A percentile compares a stretch with the other conserved stretches of the same genome.
Evolutionary conservation across 1,284 basidiomycete genomes (phyloP).

Genomic region (Coniferiporia weirii): DNA sequence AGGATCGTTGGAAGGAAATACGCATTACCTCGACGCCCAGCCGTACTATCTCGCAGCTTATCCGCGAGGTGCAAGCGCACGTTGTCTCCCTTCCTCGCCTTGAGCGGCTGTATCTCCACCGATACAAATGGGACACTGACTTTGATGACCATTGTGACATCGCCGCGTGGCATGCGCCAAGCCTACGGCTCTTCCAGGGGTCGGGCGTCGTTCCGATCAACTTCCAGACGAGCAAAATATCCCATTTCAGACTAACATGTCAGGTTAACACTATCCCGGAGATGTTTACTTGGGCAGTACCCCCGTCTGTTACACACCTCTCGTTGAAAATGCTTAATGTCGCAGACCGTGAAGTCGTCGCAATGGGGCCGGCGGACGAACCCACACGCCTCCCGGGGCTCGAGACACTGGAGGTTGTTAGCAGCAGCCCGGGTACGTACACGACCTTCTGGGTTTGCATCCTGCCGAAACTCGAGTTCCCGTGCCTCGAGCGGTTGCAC

Average conservation of each 20-base stretch:
- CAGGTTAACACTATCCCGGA: slow-evolving; percentile 12
- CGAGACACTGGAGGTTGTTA: slow-evolving; percentile 7
- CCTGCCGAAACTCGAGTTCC: slow-evolving; percentile 3
- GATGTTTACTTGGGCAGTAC: background rate
- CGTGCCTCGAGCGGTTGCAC: background rate
- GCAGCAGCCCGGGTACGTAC: slow-evolving; percentile 5
- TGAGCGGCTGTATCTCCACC: slow-evolving; percentile 3
- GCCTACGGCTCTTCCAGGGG: slow-evolving; percentile 11
- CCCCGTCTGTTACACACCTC: background rate
- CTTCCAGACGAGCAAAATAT: slow-evolving; percentile 3
- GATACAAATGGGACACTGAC: slow-evolving; percentile 14
- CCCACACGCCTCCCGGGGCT: background rate
- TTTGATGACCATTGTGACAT: slow-evolving; percentile 6
- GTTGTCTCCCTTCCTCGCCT: background rate
- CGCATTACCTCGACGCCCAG: slow-evolving; percentile 12
- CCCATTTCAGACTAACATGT: slow-evolving; percentile 7
- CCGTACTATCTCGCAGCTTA: slow-evolving; percentile 11
- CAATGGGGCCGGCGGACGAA: slow-evolving; percentile 4
- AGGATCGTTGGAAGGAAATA: slow-evolving; percentile 8
- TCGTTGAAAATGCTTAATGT: slow-evolving; percentile 7
- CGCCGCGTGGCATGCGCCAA: slow-evolving; percentile 3
- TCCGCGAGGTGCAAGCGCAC: slow-evolving; percentile 8
- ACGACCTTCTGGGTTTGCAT: slow-evolving; percentile 11
- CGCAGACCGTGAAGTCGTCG: slow-evolving; percentile 3
- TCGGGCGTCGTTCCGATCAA: slow-evolving; percentile 5